Conservation (phyloP, 1,284 basidiomycete species). For the Porphyrellus sp. region DNA sequence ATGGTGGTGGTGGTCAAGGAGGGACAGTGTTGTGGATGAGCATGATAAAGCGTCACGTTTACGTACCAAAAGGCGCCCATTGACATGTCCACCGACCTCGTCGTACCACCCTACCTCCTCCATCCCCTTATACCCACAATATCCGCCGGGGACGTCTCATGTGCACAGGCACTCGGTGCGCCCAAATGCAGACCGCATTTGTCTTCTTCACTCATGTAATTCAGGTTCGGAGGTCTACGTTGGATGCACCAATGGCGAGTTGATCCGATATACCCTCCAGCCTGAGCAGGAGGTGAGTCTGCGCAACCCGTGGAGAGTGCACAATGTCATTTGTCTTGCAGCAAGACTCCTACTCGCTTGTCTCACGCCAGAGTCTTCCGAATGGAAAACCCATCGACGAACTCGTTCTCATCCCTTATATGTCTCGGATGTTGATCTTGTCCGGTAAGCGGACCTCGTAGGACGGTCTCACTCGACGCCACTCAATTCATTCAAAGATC, state of each 20-base stretch:
- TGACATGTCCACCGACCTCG: slow-evolving; percentile 29
- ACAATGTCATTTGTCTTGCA: slow-evolving; percentile 27
- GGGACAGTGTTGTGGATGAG: slow-evolving; percentile 9
- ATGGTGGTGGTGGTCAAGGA: slow-evolving; percentile 8
- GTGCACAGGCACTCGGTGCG: slow-evolving; percentile 51
- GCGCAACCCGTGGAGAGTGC: background rate
- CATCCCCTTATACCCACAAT: slow-evolving; percentile 50
- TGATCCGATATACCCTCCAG: slow-evolving; percentile 65
- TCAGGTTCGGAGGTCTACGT: slow-evolving; percentile 70
- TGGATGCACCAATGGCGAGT: slow-evolving; percentile 69
- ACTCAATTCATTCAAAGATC: slow-evolving; percentile 46
- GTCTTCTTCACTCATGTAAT: background rate
- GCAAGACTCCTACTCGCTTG: slow-evolving; percentile 61
- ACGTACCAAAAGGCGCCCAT: slow-evolving; percentile 15
- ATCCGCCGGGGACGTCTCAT: slow-evolving; percentile 31
- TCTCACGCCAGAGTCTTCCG: slow-evolving; percentile 65
- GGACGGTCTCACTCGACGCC: background rate
- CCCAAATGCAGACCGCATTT: slow-evolving; percentile 25
- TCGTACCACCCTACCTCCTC: slow-evolving; percentile 59
- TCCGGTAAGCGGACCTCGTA: slow-evolving; percentile 48
- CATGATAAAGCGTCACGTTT: slow-evolving; percentile 8
- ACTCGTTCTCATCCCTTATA: slow-evolving; percentile 73
- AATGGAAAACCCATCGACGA: slow-evolving; percentile 68
- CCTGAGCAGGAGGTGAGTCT: slow-evolving; percentile 47
- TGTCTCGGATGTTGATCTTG: slow-evolving; percentile 66